phyloP scores from a whole-genome alignment of 371 early-diverging fungal genomes.

The Lichtheimia ornata region DNA sequence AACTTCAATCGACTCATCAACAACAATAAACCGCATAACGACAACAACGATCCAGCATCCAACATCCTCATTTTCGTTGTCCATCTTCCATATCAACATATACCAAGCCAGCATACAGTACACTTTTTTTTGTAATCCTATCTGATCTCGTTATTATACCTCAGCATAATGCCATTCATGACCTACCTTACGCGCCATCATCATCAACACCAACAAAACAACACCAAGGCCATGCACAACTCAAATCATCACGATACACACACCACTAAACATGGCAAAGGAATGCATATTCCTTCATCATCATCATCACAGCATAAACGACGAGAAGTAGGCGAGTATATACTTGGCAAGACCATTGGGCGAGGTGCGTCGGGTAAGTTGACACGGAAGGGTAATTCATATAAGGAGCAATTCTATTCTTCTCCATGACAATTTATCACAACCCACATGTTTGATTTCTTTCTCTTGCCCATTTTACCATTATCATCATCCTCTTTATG shows the following conservation, averaged over 20 bases:
- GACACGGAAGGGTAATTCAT: constrained; percentile 4
- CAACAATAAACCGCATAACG: background rate
- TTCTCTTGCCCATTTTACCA: background rate
- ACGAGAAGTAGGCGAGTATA: constrained; percentile 65
- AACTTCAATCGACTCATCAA: background rate
- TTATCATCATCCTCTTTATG: background rate
- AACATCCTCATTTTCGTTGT: no score
- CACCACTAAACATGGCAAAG: background rate
- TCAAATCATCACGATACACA: background rate
- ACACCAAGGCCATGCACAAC: background rate
- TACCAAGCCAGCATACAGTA: no score
- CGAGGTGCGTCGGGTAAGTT: constrained; percentile 76
- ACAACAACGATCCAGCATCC: background rate
- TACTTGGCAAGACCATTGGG: constrained; percentile 77
- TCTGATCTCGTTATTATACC: background rate
- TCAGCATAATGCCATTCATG: constrained; percentile 17
- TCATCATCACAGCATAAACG: constrained; percentile 12
- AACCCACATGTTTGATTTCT: background rate
- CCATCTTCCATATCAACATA: no score
- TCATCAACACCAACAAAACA: constrained; percentile 1
- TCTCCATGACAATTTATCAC: background rate
- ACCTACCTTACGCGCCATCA: constrained; percentile 14
- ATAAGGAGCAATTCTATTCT: constrained; percentile 7
- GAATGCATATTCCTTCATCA: constrained; percentile 3
- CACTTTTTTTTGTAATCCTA: no score